Evolutionary conservation across 176 grass and related monocot species (phyloP), one percentile per base, ranked within the genome.

Genomic region (Eragrostis nindensis): DNA sequence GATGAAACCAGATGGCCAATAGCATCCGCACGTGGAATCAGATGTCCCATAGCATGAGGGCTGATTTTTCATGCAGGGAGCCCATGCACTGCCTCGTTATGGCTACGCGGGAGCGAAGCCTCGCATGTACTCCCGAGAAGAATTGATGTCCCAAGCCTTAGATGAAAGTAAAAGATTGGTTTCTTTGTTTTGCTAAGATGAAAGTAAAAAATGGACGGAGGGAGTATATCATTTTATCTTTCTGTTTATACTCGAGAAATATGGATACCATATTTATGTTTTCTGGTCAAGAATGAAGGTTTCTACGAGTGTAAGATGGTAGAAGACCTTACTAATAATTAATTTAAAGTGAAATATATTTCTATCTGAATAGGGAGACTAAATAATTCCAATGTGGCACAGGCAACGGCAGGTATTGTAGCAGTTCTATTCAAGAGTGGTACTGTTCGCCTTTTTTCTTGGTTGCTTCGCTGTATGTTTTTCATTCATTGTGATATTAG

Each of bases 221-320:
- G 7, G 40, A 42, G 72, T 80, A 79, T 43, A 80, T n/a, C 11
- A 25, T 48, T 67, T 60, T 81, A 22, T n/a, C 6, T 21, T 74
- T 43, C 60, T 71, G 54, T 78, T 85, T 85, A 71, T 61, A 56
- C 41, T 70, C 68, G 15, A 19, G 77, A 65, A 11, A 43, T 76
- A 71, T 40, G 25, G 24, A 71, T 54, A 4, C 38, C 17, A 71
- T 16, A 15, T 15, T 41, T 30, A 41, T 0, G 11, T 24, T 79
- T 66, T 32, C 65, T 44, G 44, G 5, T 61, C 8, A 50, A 81
- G n/a, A 82, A 62, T 61, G 67, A 70, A 62, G 32, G 70, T 63
- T 87, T 76, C 5, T 55, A 24, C 8, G 17, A 68, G 17, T 81
- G 29, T 10, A 52, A 62, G 22, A 69, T 81, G 27, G 26, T 62